phyloP scores from a whole-genome alignment of 495 filamentous ascomycete genomes.

The Penicillium steckii region DNA sequence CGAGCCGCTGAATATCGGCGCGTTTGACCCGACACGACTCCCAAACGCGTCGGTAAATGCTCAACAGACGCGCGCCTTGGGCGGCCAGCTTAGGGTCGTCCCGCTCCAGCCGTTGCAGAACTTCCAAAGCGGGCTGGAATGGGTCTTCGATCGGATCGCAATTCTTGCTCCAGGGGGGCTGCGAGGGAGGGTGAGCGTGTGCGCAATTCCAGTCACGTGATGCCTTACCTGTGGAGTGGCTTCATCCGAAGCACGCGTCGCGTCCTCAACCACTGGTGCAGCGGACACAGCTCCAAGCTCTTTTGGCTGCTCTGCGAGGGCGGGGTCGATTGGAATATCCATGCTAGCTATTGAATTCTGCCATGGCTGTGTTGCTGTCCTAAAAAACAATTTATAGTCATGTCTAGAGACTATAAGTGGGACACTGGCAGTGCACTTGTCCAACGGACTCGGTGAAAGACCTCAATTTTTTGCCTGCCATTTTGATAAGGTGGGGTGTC shows the following conservation, averaged over 20 bases:
- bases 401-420: background rate
- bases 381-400: background rate
- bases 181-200: too few species aligned
- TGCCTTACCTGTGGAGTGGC: too few species aligned
- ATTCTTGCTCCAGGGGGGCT: too few species aligned
- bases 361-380: too few species aligned
- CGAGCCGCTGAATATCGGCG: slow-evolving; percentile 1
- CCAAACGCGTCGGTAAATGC: slow-evolving; percentile 6
- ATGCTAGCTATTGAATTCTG: too few species aligned
- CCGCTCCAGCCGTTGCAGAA: slow-evolving; percentile 1
- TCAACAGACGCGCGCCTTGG: slow-evolving; percentile 5
- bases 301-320: too few species aligned
- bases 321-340: too few species aligned
- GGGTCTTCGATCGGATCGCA: too few species aligned
- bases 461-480: background rate
- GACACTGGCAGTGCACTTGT: background rate
- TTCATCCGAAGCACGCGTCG: too few species aligned
- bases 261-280: too few species aligned
- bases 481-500: background rate
- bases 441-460: background rate
- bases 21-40: slow-evolving; percentile 5
- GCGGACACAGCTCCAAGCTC: too few species aligned
- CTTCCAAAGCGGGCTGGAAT: slow-evolving; percentile 2
- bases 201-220: too few species aligned
- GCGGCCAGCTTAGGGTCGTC: slow-evolving; percentile 10